These are phyloP conservation scores for Salix arbutifolia DNA, from an alignment of 345 rosid genomes.

Conservation along the genomic window DNA sequence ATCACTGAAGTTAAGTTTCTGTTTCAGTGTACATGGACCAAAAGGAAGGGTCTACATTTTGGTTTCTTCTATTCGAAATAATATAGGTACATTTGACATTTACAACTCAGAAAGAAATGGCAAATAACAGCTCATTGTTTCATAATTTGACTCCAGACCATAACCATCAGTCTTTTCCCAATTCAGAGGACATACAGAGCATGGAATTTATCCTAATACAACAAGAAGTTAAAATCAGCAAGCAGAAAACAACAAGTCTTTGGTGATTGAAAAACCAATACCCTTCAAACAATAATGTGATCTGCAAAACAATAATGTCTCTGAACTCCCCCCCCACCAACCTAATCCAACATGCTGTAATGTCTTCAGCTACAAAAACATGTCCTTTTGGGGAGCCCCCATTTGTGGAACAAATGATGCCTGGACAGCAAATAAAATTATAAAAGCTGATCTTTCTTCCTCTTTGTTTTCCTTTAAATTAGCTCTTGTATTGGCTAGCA, in stretches of 20 bases:
- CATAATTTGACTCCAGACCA: constrained; percentile 3
- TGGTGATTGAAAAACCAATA: not conserved
- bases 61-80: constrained; percentile 12
- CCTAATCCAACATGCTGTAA: not conserved
- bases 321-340: not conserved
- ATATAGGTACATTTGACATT: constrained; percentile 17
- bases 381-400: not conserved
- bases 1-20: constrained; percentile 17
- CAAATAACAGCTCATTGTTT: constrained; percentile 7
- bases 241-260: not conserved
- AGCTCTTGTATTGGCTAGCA: not conserved
- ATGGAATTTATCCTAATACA: not conserved
- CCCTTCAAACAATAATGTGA: not conserved
- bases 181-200: not conserved
- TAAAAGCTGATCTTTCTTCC: not conserved
- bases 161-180: constrained; percentile 13
- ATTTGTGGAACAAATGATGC: not conserved
- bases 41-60: not conserved
- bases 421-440: not conserved
- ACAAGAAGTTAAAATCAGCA: not conserved
- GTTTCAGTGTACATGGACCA: not conserved
- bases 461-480: not conserved
- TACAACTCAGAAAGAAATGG: constrained; percentile 15
- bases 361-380: constrained; percentile 12
- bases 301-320: not conserved